A percentile compares a stretch with the other conserved stretches of the same genome.
Conservation (phyloP, 2,329 filamentous ascomycete genomes). For the Chrysoporthe deuterocubensis region DNA sequence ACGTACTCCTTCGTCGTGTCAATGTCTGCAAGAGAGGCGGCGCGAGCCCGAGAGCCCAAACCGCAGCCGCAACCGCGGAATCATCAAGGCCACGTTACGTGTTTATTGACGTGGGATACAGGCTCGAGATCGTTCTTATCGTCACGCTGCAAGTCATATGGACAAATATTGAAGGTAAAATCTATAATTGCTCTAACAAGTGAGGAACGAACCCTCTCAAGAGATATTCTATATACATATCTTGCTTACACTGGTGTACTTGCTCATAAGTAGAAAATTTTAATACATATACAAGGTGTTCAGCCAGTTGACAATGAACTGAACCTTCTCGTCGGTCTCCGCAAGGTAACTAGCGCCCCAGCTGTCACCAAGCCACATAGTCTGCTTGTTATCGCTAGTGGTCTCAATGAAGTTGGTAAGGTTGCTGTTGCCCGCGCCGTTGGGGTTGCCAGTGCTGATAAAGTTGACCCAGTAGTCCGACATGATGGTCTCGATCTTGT, state of each 20-base stretch:
- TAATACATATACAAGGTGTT: not conserved
- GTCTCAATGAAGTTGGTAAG: slow-evolving; percentile 24
- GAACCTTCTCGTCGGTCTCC: not conserved
- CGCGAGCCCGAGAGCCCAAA: too few relatives aligned
- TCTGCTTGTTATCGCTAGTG: slow-evolving; percentile 1
- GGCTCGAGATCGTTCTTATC: too few relatives aligned
- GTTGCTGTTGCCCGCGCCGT: slow-evolving; percentile 6
- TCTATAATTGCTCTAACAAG: not conserved
- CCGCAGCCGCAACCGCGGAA: too few relatives aligned
- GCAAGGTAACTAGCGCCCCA: slow-evolving; percentile 10
- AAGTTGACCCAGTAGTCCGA: slow-evolving; percentile 28
- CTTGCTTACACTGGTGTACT: not conserved
- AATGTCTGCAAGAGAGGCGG: too few relatives aligned
- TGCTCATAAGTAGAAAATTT: not conserved
- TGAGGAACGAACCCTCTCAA: not conserved
- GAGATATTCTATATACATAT: not conserved
- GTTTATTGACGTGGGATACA: too few relatives aligned
- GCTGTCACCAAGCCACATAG: slow-evolving; percentile 18
- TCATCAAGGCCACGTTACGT: too few relatives aligned
- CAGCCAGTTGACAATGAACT: not conserved
- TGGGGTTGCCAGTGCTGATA: slow-evolving; percentile 16
- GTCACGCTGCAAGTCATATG: too few relatives aligned
- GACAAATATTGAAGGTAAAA: not conserved
- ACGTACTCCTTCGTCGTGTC: too few relatives aligned
- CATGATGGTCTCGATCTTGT: slow-evolving; percentile 31